Evolutionary conservation across 805 yeast genomes (phyloP).

Genomic region (Pichia pseudocactophila): DNA sequence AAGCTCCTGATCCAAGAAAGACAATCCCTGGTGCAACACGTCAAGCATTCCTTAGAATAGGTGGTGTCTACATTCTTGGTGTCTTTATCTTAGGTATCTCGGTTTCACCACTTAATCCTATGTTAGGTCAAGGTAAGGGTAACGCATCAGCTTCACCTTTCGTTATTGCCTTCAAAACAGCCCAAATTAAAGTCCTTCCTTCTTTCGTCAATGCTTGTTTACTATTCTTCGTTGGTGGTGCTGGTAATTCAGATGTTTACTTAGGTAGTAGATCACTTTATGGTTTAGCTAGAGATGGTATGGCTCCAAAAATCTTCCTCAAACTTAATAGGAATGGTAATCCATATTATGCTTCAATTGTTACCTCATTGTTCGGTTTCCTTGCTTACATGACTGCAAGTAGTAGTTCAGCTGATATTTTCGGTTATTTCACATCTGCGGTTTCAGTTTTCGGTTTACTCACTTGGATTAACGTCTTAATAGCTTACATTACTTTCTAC

Average conservation of each 20-base stretch:
- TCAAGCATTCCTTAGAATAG: slow-evolving; percentile 46
- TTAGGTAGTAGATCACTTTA: slow-evolving; percentile 57
- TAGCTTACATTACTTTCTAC: slow-evolving; percentile 12
- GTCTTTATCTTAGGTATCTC: slow-evolving; percentile 41
- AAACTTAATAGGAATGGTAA: slow-evolving; percentile 63
- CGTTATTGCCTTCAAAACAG: slow-evolving; percentile 50
- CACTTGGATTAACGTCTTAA: slow-evolving; percentile 15
- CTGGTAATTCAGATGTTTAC: slow-evolving; percentile 57
- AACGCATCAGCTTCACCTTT: slow-evolving; percentile 56
- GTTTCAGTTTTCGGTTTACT: slow-evolving; percentile 17
- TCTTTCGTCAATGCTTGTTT: slow-evolving; percentile 58
- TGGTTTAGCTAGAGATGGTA: slow-evolving; percentile 54
- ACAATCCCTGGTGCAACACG: slow-evolving; percentile 41
- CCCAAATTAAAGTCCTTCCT: slow-evolving; percentile 49
- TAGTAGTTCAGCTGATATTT: slow-evolving; percentile 9
- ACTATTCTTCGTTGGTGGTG: slow-evolving; percentile 52
- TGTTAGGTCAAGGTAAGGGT: slow-evolving; percentile 35
- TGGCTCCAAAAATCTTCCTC: slow-evolving; percentile 46
- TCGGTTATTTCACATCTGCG: slow-evolving; percentile 15
- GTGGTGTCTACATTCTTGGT: slow-evolving; percentile 41
- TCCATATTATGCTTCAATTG: slow-evolving; percentile 30
- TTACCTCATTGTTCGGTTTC: slow-evolving; percentile 12
- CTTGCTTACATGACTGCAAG: slow-evolving; percentile 12
- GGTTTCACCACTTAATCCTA: slow-evolving; percentile 40
- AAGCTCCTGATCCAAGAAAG: slow-evolving; percentile 39